Conservation (phyloP, 164 flowering plant species). For the Litsea cubeba region DNA sequence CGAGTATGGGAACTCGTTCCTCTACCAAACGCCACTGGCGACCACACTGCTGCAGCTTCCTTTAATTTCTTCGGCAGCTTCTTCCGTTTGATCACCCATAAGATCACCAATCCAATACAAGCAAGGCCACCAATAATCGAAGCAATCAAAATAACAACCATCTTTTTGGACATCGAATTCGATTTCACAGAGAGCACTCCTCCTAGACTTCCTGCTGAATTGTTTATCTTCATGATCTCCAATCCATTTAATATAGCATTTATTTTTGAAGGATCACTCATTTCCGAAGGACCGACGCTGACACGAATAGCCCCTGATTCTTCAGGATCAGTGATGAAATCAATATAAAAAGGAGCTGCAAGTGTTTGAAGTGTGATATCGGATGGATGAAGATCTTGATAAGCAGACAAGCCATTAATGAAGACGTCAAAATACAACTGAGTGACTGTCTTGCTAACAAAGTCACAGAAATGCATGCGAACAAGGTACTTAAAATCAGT, state of each 20-base stretch:
- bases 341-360: conserved; percentile 59
- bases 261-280: conserved; percentile 27
- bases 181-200: conserved; percentile 1
- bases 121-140: conserved; percentile 40
- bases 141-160: conserved; percentile 34
- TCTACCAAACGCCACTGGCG: conserved; percentile 35
- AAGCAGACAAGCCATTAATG: conserved; percentile 43
- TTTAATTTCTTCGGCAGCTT: conserved; percentile 32
- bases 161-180: conserved; percentile 21
- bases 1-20: conserved; percentile 32
- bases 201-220: not conserved
- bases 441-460: conserved; percentile 50
- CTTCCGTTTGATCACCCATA: conserved; percentile 24
- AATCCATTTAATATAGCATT: conserved; percentile 83
- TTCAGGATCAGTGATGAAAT: conserved; percentile 45
- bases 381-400: conserved; percentile 48
- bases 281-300: conserved; percentile 65
- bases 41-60: conserved; percentile 45
- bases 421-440: conserved; percentile 60
- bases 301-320: conserved; percentile 24
- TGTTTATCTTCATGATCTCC: conserved; percentile 70
- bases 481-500: conserved; percentile 38
- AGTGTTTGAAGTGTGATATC: conserved; percentile 30
- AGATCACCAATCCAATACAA: conserved; percentile 20
- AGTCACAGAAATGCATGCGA: conserved; percentile 82